Base-by-base conservation (phyloP, 1,284 basidiomycete genomes). In the Neonothopanus nambi region DNA sequence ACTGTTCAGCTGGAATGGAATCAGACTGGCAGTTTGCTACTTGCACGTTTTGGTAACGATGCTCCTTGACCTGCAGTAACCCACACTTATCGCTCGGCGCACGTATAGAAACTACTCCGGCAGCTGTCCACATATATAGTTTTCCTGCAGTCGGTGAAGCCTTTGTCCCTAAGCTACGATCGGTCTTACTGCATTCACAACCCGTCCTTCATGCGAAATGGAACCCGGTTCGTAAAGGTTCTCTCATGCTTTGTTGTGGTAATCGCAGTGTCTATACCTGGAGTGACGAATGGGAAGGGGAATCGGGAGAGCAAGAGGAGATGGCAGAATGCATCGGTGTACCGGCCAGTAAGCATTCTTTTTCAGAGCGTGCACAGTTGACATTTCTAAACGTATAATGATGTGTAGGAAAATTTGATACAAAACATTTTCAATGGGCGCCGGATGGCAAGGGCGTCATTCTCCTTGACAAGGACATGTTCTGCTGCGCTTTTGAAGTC, bases 401-500 rank as follows among this genome's bases (percentile, higher is more conserved):
- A 3, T 44, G 26, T 28, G 20, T 63, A 89, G 85, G 80, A 58
- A 77, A 81, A 65, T 88, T 91, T 61, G 77, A 84, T 57, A 76
- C 82, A 3, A 75, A 76, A 49, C 84, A 88, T 60, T 57, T 91
- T 12, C 76, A 69, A 48, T 93, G 91, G 91, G 81, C 88, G n/a
- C 87, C 87, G 9, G 91, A 93, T 62, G 91, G 91, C 11, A 89
- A 89, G 60, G 89, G 89, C 3, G 67, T 93, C 50, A 68, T 87
- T 7, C 63, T 93, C 46, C 52, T 91, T 49, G 88, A 89, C 57
- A 85, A 80, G 60, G 84, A 89, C 41, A 78, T 78, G 40, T 93
- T 92, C 63, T 93, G 90, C 63, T 92, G 91, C 66, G 89, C 89
- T 6, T 92, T 91, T 58, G 89, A 91, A 63, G 89, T 90, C 4